Percentiles rank a stretch among this genome's conserved stretches.
These are phyloP conservation scores for Ajuga reptans DNA, from an alignment of 305 asterid species.

Conservation along the genomic window DNA sequence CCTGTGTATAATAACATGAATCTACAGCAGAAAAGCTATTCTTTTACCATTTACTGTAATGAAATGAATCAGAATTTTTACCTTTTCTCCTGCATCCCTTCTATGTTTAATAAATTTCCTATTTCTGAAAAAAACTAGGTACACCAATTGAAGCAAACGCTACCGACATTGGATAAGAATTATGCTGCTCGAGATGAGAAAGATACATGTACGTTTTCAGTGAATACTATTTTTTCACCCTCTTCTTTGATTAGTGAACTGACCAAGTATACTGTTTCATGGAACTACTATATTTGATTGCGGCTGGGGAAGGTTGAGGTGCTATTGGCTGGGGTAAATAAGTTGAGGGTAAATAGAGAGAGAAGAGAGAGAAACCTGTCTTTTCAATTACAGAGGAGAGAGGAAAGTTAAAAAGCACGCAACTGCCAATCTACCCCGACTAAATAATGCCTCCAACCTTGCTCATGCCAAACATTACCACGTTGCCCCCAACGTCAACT, in stretches of 20 bases:
- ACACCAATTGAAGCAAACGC: conserved; percentile 51
- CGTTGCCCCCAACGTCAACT: too few relatives aligned
- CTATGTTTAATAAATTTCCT: neutral
- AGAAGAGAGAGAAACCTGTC: too few relatives aligned
- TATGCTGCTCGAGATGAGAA: conserved; percentile 68
- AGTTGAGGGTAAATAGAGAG: too few relatives aligned
- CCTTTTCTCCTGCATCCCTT: neutral
- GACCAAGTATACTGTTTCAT: neutral
- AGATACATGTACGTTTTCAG: conserved; percentile 54
- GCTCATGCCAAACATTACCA: too few relatives aligned
- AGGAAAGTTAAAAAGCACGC: too few relatives aligned
- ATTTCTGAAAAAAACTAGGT: conserved; percentile 40
- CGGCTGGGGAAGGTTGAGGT: too few relatives aligned
- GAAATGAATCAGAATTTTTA: neutral
- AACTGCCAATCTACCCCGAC: too few relatives aligned
- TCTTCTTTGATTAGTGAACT: neutral
- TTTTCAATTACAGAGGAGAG: too few relatives aligned
- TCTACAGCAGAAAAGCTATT: neutral
- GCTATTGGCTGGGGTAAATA: too few relatives aligned
- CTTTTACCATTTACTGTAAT: neutral
- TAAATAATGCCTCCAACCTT: too few relatives aligned
- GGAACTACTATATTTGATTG: neutral
- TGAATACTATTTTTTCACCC: neutral
- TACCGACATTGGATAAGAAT: conserved; percentile 67
- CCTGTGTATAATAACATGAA: neutral